Base-by-base conservation (phyloP, 1,139 yeast genomes). In the Geotrichum fermentans region DNA sequence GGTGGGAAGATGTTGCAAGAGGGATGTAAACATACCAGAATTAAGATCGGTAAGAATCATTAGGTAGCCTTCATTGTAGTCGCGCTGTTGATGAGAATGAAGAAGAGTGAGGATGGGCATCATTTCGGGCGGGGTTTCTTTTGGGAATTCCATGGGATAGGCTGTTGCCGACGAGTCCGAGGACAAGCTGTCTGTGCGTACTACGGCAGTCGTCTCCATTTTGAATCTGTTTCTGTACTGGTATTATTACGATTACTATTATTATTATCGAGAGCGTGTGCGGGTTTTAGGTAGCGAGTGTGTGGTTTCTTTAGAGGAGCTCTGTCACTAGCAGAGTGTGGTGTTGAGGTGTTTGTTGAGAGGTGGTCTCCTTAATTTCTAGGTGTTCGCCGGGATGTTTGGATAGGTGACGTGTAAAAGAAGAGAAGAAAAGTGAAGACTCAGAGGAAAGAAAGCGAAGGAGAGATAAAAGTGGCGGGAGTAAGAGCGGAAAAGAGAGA, bases 11-110 rank as follows among this genome's bases (percentile, higher is more conserved):
- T 26, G 30, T n/a, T 21, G 4, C 8, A 14, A 14, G 17, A n/a
- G 24, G 43, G 30, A 7, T 11, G 35, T 8, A 21, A 10, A 35
- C 32, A n/a, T 40, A 40, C 44, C 45, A 5, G 49, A 46, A 43
- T 42, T 48, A 43, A 71, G 61, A 51, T 71, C 74, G 45, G 64
- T 59, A 17, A 71, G 61, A 16, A 71, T 56, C 71, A 71, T 69
- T 51, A 72, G 71, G 52, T 67, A 67, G 54, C 79, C 78, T 53
- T 74, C 78, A 49, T 63, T 67, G 59, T 79, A 79, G 7, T 70
- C 63, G 41, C 83, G 68, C 3, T 73, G 67, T 52, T 73, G 74
- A 16, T 36, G 47, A 14, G 42, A 36, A 24, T 37, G 42, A n/a
- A 43, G 17, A 8, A 43, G 42, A n/a, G 40, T 45, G 42, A 29